Percentiles rank a stretch among this genome's conserved stretches.
Evolutionary conservation across 2,329 filamentous ascomycete species (phyloP).

Genomic region (Arachnomyces sp.): DNA sequence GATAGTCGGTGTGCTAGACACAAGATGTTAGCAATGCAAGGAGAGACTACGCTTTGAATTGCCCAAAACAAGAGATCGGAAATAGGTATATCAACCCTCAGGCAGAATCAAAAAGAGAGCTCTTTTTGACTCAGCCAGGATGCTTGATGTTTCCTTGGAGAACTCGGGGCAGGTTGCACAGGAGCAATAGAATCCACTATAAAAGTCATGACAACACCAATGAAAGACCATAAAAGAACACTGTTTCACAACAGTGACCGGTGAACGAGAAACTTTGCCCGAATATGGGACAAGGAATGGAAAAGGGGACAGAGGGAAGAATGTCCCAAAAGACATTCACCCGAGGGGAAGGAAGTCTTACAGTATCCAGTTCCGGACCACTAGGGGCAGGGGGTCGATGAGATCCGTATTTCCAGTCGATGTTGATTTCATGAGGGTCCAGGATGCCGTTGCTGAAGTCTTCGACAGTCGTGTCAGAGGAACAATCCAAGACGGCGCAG

Average conservation of each 20-base stretch:
- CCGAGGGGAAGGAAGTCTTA: constrained; percentile 3
- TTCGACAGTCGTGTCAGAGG: constrained; percentile 65
- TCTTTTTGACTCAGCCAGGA: no score
- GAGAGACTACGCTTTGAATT: no score
- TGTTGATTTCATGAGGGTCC: constrained; percentile 21
- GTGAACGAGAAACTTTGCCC: no score
- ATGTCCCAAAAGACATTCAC: not conserved
- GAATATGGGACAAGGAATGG: not conserved
- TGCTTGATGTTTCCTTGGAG: no score
- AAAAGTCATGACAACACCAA: no score
- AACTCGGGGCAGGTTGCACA: no score
- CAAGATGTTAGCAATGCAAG: not conserved
- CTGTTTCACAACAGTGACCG: no score
- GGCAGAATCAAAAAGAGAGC: no score
- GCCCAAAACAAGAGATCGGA: no score
- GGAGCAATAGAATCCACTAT: no score
- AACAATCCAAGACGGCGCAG: constrained; percentile 65
- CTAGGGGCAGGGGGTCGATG: constrained; percentile 12
- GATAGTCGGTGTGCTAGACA: constrained; percentile 8
- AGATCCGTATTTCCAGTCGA: constrained; percentile 10
- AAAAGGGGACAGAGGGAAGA: no score
- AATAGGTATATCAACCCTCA: no score
- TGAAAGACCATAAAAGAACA: not conserved
- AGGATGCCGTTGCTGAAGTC: constrained; percentile 70
- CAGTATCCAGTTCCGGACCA: constrained; percentile 18